Conservation (phyloP, 2,329 filamentous ascomycete genomes). For the Metarhizium sp. region DNA sequence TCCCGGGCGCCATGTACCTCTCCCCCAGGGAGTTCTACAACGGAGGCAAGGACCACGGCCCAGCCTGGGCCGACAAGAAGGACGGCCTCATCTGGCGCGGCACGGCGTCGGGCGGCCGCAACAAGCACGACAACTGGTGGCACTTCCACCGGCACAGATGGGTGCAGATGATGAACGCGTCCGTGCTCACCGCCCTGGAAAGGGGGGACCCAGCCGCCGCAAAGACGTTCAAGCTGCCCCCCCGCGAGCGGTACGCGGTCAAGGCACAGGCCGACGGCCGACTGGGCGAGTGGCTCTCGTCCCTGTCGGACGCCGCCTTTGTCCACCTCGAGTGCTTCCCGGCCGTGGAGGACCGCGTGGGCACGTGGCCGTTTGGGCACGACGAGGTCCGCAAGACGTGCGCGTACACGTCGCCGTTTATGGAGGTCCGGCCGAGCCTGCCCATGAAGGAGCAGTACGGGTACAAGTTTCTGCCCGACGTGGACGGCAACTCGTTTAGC, state of each 20-base stretch:
- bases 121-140: slow-evolving; percentile 41
- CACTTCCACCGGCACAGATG: slow-evolving; percentile 51
- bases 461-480: slow-evolving; percentile 48
- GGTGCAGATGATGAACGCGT: slow-evolving; percentile 46
- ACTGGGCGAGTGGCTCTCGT: no score
- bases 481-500: slow-evolving; percentile 48
- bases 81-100: slow-evolving; percentile 47
- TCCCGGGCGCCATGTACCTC: slow-evolving; percentile 52
- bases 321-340: no score
- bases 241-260: no score
- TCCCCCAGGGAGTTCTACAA: slow-evolving; percentile 41
- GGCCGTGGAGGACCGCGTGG: no score
- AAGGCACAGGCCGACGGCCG: no score
- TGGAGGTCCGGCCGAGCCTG: not conserved
- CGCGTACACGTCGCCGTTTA: not conserved
- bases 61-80: slow-evolving; percentile 41
- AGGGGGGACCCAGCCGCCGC: not conserved
- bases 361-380: no score
- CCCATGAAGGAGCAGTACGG: slow-evolving; percentile 26
- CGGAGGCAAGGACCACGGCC: slow-evolving; percentile 37
- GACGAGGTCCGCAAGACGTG: no score
- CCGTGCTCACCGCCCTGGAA: slow-evolving; percentile 30
- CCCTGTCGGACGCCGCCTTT: no score
- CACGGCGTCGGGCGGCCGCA: slow-evolving; percentile 42
- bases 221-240: no score